Percentiles rank a stretch among this genome's conserved stretches.
phyloP scores from a whole-genome alignment of 2,329 filamentous ascomycete species.

The Helicocarpus griseus region DNA sequence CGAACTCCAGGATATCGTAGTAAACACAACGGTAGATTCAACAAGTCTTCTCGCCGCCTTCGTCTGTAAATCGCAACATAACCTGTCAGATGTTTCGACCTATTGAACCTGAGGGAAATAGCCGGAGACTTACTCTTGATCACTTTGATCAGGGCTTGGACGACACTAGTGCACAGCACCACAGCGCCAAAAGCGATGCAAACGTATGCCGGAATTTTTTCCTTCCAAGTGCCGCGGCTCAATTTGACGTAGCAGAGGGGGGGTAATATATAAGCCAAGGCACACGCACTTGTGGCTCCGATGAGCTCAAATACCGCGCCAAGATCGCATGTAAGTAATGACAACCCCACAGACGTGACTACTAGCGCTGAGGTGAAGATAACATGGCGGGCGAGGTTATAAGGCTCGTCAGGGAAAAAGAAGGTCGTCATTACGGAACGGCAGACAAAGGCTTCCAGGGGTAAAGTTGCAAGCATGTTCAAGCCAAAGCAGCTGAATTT shows the following conservation, averaged over 20 bases:
- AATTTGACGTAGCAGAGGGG: slow-evolving; percentile 93
- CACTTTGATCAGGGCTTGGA: slow-evolving; percentile 64
- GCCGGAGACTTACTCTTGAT: slow-evolving; percentile 28
- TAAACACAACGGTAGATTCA: not conserved
- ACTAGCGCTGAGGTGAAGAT: slow-evolving; percentile 78
- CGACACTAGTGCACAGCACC: slow-evolving; percentile 72
- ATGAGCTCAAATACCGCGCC: slow-evolving; percentile 94
- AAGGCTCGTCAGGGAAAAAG: slow-evolving; percentile 61
- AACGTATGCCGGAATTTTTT: slow-evolving; percentile 59
- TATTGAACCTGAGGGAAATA: slow-evolving; percentile 8
- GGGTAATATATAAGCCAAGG: slow-evolving; percentile 88
- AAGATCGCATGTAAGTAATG: slow-evolving; percentile 82
- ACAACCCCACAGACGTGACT: slow-evolving; percentile 64
- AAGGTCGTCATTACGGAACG: slow-evolving; percentile 93
- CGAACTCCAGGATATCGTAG: not conserved
- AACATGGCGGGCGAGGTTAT: slow-evolving; percentile 74
- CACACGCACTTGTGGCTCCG: slow-evolving; percentile 87
- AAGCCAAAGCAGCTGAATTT: slow-evolving; percentile 68
- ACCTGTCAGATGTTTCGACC: not conserved
- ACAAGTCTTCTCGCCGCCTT: slow-evolving; percentile 25
- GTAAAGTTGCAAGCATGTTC: slow-evolving; percentile 97
- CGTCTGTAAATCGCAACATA: slow-evolving; percentile 17
- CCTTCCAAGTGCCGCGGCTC: slow-evolving; percentile 65
- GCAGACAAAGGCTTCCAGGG: slow-evolving; percentile 94
- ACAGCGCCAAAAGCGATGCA: slow-evolving; percentile 66